phyloP scores from a whole-genome alignment of 2,329 filamentous ascomycete species.

The Orbilia quercus region DNA sequence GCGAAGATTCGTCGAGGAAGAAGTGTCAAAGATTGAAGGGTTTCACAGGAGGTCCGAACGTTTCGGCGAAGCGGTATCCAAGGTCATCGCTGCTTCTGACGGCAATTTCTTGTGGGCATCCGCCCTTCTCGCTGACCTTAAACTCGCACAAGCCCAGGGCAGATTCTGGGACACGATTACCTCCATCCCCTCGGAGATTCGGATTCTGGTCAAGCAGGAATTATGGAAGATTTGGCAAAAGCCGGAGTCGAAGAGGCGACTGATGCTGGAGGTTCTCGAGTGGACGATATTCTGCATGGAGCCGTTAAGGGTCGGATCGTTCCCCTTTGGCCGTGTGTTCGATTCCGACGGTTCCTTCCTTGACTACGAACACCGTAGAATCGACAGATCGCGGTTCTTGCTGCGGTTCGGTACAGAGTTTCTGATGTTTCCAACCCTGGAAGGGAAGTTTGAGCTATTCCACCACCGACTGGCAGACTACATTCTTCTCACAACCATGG shows the following conservation, averaged over 20 bases:
- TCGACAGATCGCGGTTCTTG: conserved; percentile 51
- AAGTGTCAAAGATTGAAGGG: conserved; percentile 50
- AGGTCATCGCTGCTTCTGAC: conserved; percentile 53
- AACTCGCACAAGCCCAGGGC: conserved; percentile 47
- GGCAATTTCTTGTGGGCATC: conserved; percentile 53
- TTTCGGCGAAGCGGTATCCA: conserved; percentile 44
- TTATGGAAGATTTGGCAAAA: conserved; percentile 56
- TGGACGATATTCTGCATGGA: conserved; percentile 57
- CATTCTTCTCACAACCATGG: conserved; percentile 46
- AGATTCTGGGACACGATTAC: conserved; percentile 55
- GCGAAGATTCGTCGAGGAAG: conserved; percentile 50
- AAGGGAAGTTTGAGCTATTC: conserved; percentile 52
- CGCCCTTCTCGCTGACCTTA: conserved; percentile 39
- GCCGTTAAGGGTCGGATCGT: conserved; percentile 42
- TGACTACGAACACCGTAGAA: conserved; percentile 50
- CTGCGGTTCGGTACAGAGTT: conserved; percentile 51
- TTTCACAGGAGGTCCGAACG: conserved; percentile 40
- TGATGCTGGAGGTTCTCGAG: conserved; percentile 44
- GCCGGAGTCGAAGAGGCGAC: conserved; percentile 48
- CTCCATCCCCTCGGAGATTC: conserved; percentile 40
- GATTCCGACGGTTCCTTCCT: conserved; percentile 54
- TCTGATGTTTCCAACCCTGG: conserved; percentile 43
- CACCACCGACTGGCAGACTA: conserved; percentile 52
- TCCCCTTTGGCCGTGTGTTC: conserved; percentile 47
- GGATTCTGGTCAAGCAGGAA: conserved; percentile 49